Evolutionary conservation across 1,284 basidiomycete genomes (phyloP).

Genomic region (Sparassis latifolia): DNA sequence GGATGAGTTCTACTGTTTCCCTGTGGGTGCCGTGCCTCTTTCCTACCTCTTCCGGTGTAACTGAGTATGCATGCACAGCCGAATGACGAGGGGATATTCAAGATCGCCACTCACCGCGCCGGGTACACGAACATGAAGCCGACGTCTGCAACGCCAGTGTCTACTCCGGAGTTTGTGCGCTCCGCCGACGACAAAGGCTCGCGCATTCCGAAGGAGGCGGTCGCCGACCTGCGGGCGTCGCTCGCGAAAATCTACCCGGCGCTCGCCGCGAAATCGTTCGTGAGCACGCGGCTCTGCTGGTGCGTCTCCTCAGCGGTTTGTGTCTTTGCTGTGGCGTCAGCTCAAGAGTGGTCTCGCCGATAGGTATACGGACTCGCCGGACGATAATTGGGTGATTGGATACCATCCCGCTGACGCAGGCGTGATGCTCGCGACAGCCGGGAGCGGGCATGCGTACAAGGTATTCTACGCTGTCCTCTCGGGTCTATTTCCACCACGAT

Average conservation of each 20-base stretch:
- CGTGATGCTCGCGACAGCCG: constrained; percentile 71
- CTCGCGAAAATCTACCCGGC: constrained; percentile 65
- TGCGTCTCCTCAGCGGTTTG: too few relatives aligned
- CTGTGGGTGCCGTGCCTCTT: constrained; percentile 42
- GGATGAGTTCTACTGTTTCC: constrained; percentile 70
- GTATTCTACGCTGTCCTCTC: too few relatives aligned
- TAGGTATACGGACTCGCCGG: constrained; percentile 75
- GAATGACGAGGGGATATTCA: constrained; percentile 61
- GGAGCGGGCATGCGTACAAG: constrained; percentile 82
- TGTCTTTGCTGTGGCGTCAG: not conserved
- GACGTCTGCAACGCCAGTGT: constrained; percentile 28
- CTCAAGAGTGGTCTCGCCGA: not conserved
- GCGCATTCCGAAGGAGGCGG: constrained; percentile 52
- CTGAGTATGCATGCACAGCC: constrained; percentile 49
- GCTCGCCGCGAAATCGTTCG: constrained; percentile 61
- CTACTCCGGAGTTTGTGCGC: constrained; percentile 58
- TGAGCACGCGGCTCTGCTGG: constrained; percentile 78
- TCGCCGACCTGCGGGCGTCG: constrained; percentile 43
- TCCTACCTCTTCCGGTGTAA: not conserved
- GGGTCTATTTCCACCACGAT: not conserved
- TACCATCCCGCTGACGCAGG: constrained; percentile 48
- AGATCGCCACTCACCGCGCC: constrained; percentile 64
- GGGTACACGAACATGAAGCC: constrained; percentile 52
- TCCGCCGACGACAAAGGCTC: constrained; percentile 58
- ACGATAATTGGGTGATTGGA: constrained; percentile 78